Evolutionary conservation across 305 asterid species (phyloP), one percentile per base, ranked within the genome.

Genomic region (Solanum chacoense): DNA sequence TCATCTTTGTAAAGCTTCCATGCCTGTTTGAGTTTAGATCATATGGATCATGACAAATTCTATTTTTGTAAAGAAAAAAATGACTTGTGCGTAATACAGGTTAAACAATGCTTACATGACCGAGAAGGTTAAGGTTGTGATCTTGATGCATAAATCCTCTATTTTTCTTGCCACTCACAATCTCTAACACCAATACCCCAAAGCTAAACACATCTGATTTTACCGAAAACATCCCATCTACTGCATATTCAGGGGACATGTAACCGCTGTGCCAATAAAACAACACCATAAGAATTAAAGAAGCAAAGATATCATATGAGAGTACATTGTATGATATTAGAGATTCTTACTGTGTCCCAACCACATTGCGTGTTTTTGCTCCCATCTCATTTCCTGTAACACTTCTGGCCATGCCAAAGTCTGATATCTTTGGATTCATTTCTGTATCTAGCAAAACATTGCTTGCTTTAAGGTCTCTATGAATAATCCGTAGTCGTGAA

Each of bases 401-500:
- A 75, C 74, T 59, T 38, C 86, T 37, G 3, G 88, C 88, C 31
- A 74, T 42, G 37, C 90, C 90, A 76, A 89, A 89, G 37, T 89
- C 90, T 34, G 90, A 85, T 24, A 89, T 89, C 78, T 89, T 89
- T 12, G 90, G 90, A 63, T 89, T 85, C 90, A 89, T 89, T 7
- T 85, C 88, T n/a, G 4, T 79, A 63, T 88, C 89, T 10, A 88
- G 87, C 71, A 88, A 69, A 73, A 88, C 81, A 20, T 88, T 89
- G 71, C 90, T 89, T 40, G 88, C 88, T 55, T 89, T 89, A 55
- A 89, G 88, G 80, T 89, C 90, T 78, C 90, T 89, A 29, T 89
- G 90, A 38, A 89, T 74, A 38, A 89, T 89, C 16, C 90, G 74
- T 74, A 89, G 37, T 31, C 86, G 69, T 29, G 88, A 89, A 85